A percentile compares a stretch with the other conserved stretches of the same genome.
phyloP scores from a whole-genome alignment of 2,329 filamentous ascomycete genomes.

The Cladosporium velox region DNA sequence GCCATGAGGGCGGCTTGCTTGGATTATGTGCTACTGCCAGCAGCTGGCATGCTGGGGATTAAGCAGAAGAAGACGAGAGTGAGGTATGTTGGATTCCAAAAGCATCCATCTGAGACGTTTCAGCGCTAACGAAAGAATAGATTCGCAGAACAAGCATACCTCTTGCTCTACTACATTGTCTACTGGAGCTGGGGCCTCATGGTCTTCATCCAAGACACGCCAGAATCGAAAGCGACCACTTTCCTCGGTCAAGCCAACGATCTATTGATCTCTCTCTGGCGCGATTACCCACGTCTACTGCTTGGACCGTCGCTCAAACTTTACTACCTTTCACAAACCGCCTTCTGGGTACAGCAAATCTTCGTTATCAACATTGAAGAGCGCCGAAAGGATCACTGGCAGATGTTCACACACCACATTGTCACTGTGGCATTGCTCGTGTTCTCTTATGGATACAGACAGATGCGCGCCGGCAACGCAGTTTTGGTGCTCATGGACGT shows the following conservation, averaged over 20 bases:
- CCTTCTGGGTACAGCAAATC: conserved; percentile 93
- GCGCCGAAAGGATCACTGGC: conserved; percentile 88
- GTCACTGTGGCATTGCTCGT: conserved; percentile 81
- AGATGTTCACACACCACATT: conserved; percentile 95
- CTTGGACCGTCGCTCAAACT: conserved; percentile 74
- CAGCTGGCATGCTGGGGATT: conserved; percentile 73
- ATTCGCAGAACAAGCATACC: conserved; percentile 93
- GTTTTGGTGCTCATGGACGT: conserved; percentile 93
- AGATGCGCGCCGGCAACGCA: conserved; percentile 83
- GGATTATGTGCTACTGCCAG: conserved; percentile 81
- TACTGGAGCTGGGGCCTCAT: conserved; percentile 87
- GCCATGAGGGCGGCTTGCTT: conserved; percentile 80
- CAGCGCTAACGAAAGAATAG: conserved; percentile 3
- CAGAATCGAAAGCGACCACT: conserved; percentile 19
- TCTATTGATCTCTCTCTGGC: conserved; percentile 64
- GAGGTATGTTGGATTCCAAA: conserved; percentile 51
- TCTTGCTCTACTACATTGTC: conserved; percentile 76
- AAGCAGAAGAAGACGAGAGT: conserved; percentile 69
- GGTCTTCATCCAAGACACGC: conserved; percentile 36
- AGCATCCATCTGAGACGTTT: too few relatives aligned
- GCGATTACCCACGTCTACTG: conserved; percentile 78
- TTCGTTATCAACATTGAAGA: conserved; percentile 94
- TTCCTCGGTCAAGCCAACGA: conserved; percentile 25
- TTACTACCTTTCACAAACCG: conserved; percentile 87
- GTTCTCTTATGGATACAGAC: conserved; percentile 81